Base-by-base conservation (phyloP, 1,139 yeast genomes). In the Scheffersomyces illinoinensis region DNA sequence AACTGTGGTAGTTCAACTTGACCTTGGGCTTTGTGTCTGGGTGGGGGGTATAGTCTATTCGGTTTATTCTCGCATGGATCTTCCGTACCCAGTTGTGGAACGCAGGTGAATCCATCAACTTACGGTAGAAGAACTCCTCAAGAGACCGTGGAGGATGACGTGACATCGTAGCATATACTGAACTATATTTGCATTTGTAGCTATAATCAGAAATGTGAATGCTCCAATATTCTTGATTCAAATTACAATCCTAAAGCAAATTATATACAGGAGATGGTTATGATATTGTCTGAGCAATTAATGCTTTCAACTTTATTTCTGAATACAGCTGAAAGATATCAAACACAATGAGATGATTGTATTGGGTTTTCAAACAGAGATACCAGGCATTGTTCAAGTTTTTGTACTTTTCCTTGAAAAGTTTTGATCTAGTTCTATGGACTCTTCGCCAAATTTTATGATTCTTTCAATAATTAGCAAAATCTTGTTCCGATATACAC, bases 31-130 rank as follows among this genome's bases (percentile, higher is more conserved):
- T 55, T 20, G 58, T 60, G 14, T 58, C 56, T 8, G 62, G 52
- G 66, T 33, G 75, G 64, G 63, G 70, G 70, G 73, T 59, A n/a
- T 66, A 69, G 64, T 79, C 82, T 18, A 89, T 79, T 1, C 90
- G 85, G 68, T 92, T 91, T 21, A 91, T 82, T 58, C 79, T 78
- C 51, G 89, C 89, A 67, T 89, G 90, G 1, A 89, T 75, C 19
- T 79, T 76, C 53, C 87, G 79, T 5, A 91, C 97, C 77, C 90
- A 85, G 53, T 85, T 76, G 66, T 90, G 89, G 68, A 92, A 92
- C 1, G 83, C 77, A 0, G 83, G 85, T 7, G 95, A 88, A 52
- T 78, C 80, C 64, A 91, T 53, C 12, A 61, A 54, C 47, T 67
- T 65, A 10, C 75, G 66, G 63, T 82, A 86, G 6, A 86, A 70